Conservation (phyloP, 257 asterid species). For the Parsonsia alboflavescens region DNA sequence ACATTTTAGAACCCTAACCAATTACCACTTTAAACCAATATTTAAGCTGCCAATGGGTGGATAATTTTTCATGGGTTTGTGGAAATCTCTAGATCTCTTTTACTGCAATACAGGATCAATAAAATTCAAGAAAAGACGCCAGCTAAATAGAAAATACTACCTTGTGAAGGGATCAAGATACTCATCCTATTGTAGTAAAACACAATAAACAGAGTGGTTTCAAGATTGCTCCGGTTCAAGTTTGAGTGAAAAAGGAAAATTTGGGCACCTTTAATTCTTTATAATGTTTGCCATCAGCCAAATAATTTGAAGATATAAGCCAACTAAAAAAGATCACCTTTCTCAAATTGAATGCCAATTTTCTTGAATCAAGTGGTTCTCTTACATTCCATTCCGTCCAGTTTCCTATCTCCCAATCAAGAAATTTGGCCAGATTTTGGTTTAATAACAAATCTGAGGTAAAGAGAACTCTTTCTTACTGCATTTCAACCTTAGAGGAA, state of each 20-base stretch:
- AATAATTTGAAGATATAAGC: neutral
- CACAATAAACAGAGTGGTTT: neutral
- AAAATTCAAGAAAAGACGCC: neutral
- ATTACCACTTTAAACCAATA: no score
- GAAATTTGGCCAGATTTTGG: neutral
- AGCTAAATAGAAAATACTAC: neutral
- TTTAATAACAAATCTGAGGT: neutral
- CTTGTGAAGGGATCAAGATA: neutral
- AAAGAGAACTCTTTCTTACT: neutral
- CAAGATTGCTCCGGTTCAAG: no score
- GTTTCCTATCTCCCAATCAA: neutral
- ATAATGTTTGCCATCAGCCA: neutral
- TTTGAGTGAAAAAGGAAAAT: neutral
- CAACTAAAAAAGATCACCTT: neutral
- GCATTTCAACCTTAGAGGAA: neutral
- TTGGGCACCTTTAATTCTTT: neutral
- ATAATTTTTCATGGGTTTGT: neutral
- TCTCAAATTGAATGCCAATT: slow-evolving; percentile 2
- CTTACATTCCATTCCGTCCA: neutral
- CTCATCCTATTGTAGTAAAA: neutral
- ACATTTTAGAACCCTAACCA: neutral
- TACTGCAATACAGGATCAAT: no score
- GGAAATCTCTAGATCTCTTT: no score
- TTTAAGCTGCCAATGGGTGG: neutral
- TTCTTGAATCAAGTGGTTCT: neutral